Evolutionary conservation across 257 asterid genomes (phyloP).

Genomic region (Primulina huaijiensis): DNA sequence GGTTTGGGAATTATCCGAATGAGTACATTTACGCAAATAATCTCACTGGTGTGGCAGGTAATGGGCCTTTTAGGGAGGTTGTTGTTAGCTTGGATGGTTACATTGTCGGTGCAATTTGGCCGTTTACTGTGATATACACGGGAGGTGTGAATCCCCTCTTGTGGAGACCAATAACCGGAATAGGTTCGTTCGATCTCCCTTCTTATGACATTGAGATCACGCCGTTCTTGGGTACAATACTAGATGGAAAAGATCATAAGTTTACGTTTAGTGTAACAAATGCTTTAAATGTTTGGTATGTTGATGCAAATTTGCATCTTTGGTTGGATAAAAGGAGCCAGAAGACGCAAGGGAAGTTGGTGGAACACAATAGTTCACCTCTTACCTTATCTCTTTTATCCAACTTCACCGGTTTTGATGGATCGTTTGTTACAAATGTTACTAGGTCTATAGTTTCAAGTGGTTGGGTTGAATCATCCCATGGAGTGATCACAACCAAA

Average conservation of each 20-base stretch:
- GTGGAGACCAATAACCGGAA: constrained; percentile 74
- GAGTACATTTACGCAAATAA: constrained; percentile 49
- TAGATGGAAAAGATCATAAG: constrained; percentile 58
- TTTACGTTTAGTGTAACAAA: constrained; percentile 54
- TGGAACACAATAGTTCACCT: constrained; percentile 28
- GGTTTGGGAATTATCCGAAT: constrained; percentile 63
- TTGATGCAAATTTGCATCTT: constrained; percentile 81
- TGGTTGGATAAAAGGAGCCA: constrained; percentile 57
- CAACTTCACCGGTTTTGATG: not conserved
- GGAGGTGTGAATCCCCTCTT: constrained; percentile 77
- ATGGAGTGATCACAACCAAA: constrained; percentile 43
- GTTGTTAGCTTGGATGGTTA: constrained; percentile 46
- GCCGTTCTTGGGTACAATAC: constrained; percentile 44
- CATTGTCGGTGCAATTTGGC: constrained; percentile 66
- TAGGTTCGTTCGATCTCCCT: constrained; percentile 77
- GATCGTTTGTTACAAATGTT: constrained; percentile 36
- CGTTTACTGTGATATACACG: constrained; percentile 69
- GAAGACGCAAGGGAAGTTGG: constrained; percentile 46
- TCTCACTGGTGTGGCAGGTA: constrained; percentile 40
- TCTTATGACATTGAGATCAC: constrained; percentile 74
- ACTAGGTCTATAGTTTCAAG: constrained; percentile 45
- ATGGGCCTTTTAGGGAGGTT: constrained; percentile 80
- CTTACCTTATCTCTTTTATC: not conserved
- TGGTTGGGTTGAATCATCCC: constrained; percentile 66
- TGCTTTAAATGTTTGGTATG: constrained; percentile 72